A percentile compares a stretch with the other conserved stretches of the same genome.
These are phyloP conservation scores for Ceriops zippeliana DNA, from an alignment of 345 rosid species.

Conservation along the genomic window DNA sequence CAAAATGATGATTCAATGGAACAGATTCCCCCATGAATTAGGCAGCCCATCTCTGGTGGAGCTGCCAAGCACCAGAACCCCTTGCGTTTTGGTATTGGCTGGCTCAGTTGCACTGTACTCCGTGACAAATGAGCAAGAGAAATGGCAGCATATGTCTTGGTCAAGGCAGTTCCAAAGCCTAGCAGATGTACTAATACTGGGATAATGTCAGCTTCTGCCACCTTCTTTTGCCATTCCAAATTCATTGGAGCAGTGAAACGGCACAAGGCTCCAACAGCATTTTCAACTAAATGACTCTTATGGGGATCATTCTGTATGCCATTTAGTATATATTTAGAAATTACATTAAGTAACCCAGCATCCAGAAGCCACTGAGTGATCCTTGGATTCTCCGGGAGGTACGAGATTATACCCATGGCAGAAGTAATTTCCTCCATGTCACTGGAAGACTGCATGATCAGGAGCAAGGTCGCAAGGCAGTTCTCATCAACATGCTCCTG, in stretches of 20 bases:
- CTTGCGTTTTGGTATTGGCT: slow-evolving; percentile 27
- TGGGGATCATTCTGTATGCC: slow-evolving; percentile 32
- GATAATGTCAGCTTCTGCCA: slow-evolving; percentile 51
- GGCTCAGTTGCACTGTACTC: slow-evolving; percentile 44
- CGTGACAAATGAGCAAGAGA: slow-evolving; percentile 47
- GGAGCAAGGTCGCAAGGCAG: slow-evolving; percentile 42
- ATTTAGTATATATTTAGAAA: slow-evolving; percentile 22
- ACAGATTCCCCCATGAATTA: slow-evolving; percentile 57
- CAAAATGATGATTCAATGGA: slow-evolving; percentile 56
- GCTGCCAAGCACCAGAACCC: slow-evolving; percentile 49
- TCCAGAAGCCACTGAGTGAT: slow-evolving; percentile 55
- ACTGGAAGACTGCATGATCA: slow-evolving; percentile 41
- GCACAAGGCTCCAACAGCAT: slow-evolving; percentile 47
- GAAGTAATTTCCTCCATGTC: slow-evolving; percentile 46
- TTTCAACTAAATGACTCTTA: slow-evolving; percentile 38
- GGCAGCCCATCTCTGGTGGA: slow-evolving; percentile 43
- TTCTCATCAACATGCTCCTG: slow-evolving; percentile 43
- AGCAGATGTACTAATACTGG: slow-evolving; percentile 50
- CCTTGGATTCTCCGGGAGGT: slow-evolving; percentile 49
- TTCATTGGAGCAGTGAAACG: slow-evolving; percentile 47
- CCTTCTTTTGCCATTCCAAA: slow-evolving; percentile 48
- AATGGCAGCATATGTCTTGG: slow-evolving; percentile 46
- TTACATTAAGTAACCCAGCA: slow-evolving; percentile 35
- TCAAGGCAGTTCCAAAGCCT: slow-evolving; percentile 39
- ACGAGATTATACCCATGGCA: slow-evolving; percentile 48